These are phyloP conservation scores for Globisporangium polare DNA, from an alignment of 352 stramenopile species.

Conservation along the genomic window DNA sequence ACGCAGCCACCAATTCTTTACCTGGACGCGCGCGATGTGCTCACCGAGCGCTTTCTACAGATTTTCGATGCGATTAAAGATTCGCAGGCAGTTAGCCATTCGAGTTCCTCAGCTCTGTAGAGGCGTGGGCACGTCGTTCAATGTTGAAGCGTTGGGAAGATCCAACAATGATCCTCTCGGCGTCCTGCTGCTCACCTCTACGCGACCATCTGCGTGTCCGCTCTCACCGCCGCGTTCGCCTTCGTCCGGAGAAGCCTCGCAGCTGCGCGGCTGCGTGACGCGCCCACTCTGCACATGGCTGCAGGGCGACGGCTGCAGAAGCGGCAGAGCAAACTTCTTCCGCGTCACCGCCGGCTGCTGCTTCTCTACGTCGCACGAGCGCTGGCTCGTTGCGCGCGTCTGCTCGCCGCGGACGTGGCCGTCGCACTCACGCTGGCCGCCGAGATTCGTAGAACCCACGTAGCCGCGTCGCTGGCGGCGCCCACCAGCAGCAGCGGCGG, in stretches of 20 bases:
- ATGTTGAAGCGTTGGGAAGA: background rate
- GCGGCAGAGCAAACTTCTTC: slow-evolving; percentile 9
- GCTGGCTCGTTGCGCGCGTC: background rate
- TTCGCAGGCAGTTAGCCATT: background rate
- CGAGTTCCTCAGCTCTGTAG: background rate
- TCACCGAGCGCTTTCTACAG: slow-evolving; percentile 4
- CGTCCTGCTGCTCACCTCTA: slow-evolving; percentile 1
- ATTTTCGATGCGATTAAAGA: background rate
- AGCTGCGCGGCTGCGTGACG: background rate
- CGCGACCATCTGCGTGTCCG: background rate
- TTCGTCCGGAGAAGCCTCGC: background rate
- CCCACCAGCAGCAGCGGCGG: too few relatives aligned
- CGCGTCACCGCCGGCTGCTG: background rate
- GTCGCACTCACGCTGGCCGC: background rate
- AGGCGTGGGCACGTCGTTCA: background rate
- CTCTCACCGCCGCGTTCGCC: background rate
- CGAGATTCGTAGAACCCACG: slow-evolving; percentile 31
- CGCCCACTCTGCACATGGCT: background rate
- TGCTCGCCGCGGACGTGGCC: background rate
- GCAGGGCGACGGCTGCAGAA: background rate
- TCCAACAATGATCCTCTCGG: background rate
- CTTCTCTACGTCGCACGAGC: background rate
- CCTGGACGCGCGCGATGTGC: slow-evolving; percentile 16
- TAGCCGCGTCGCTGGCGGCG: slow-evolving; percentile 25
- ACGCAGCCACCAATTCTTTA: background rate